A percentile compares a stretch with the other conserved stretches of the same genome.
Conservation (phyloP, 2,329 filamentous ascomycete genomes). For the Hymenoscyphus fructigenus region DNA sequence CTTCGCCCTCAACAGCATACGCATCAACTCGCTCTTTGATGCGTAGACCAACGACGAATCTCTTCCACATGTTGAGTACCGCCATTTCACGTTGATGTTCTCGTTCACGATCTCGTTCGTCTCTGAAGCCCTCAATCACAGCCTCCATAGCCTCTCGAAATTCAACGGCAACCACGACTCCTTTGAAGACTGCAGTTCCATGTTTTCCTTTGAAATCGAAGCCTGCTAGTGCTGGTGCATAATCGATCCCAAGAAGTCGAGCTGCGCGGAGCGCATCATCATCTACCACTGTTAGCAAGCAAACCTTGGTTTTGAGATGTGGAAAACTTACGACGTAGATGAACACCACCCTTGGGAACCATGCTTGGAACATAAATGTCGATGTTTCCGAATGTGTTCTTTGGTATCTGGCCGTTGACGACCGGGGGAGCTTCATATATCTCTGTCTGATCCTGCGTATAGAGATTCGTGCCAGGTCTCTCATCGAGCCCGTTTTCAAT, state of each 20-base stretch:
- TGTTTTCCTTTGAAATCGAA: constrained; percentile 85
- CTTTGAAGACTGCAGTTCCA: constrained; percentile 79
- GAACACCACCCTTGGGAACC: constrained; percentile 78
- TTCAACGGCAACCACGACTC: constrained; percentile 73
- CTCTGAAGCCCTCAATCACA: constrained; percentile 65
- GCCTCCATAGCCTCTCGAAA: constrained; percentile 69
- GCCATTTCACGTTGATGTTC: constrained; percentile 60
- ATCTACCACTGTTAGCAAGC: constrained; percentile 41
- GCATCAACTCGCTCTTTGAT: constrained; percentile 34
- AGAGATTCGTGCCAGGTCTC: constrained; percentile 56
- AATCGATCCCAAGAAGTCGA: constrained; percentile 75
- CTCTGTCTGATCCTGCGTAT: constrained; percentile 64
- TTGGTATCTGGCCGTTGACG: constrained; percentile 72
- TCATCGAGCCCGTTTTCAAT: constrained; percentile 43
- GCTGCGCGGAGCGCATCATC: constrained; percentile 68
- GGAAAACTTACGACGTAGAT: constrained; percentile 57
- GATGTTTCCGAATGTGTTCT: constrained; percentile 91
- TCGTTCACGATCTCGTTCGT: constrained; percentile 63
- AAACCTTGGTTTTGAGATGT: not conserved
- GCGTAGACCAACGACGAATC: constrained; percentile 73
- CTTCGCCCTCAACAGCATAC: constrained; percentile 31
- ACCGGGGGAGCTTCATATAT: constrained; percentile 76
- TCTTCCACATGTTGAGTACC: constrained; percentile 69
- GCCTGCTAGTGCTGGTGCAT: constrained; percentile 83
- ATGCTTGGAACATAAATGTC: constrained; percentile 91